Evolutionary conservation across 768 basidiomycete genomes (phyloP), one percentile per base, ranked within the genome.

Genomic region (Calocera cornea): DNA sequence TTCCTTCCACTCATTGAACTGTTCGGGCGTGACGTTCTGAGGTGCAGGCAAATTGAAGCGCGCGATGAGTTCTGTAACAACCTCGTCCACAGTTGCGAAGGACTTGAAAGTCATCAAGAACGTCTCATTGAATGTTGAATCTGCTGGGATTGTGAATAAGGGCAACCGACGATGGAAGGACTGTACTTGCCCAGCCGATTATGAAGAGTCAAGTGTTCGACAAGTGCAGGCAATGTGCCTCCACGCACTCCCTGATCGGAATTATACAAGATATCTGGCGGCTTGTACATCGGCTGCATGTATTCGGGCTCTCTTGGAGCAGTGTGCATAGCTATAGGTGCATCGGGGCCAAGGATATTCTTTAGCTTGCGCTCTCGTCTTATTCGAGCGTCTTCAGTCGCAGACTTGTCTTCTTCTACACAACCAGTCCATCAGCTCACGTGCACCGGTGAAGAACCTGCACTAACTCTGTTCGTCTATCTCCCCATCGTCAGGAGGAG

Each of bases 91-190:
- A 3, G 86, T 87, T 17, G 90, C 91, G 76, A 98, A 97, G 0
- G 92, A 94, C 73, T 94, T 92, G 81, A 92, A 97, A 0, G 95
- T 97, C 85, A 97, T 88, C 70, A 98, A 78, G 83, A 98, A 98
- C 0, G 94, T 87, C 74, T 88, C 87, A 75, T 83, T 89, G 77
- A 88, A 95, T 7, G 84, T 83, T 0, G 87, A 83, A 76, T 97
- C 89, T 89, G 71, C 68, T 24, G 63, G 3, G 24, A 67, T 36
- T 49, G 60, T 54, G 41, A 31, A 41, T 24, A 64, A 47, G 11
- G 12, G 34, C 22, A 54, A 14, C 12, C 38, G 27, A 8, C 12
- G 38, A 49, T 1, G 22, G 7, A 17, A 40, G 64, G 10, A 11
- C n/a, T 54, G 8, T 40, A 75, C 86, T 73, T 71, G 92, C 93